Percentiles rank a stretch among this genome's conserved stretches.
Conservation (phyloP, 768 basidiomycete genomes). For the Phylloporus arenicola region DNA sequence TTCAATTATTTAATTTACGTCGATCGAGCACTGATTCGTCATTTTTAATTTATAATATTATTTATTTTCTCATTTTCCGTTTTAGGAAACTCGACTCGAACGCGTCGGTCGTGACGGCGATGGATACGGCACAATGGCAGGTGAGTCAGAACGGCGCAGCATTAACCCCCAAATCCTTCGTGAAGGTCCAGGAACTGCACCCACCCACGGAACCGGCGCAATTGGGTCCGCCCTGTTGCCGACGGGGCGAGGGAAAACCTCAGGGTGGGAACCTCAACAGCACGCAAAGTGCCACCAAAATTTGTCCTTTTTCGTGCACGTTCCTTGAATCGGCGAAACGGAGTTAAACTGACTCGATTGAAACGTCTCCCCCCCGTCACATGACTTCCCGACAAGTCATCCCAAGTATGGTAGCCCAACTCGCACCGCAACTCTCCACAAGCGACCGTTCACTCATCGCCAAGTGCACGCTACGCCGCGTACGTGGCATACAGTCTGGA, state of each 20-base stretch:
- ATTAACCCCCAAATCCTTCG: conserved; percentile 18
- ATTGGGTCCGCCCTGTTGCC: neutral
- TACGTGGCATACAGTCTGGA: conserved; percentile 34
- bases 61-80: conserved; percentile 1
- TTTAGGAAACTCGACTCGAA: conserved; percentile 1
- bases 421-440: conserved; percentile 45
- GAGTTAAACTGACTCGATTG: conserved; percentile 12
- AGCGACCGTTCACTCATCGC: conserved; percentile 49
- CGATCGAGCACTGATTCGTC: conserved; percentile 27
- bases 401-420: conserved; percentile 34
- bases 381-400: neutral
- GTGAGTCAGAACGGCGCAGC: conserved; percentile 21
- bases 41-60: conserved; percentile 12
- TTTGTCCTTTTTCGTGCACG: conserved; percentile 13
- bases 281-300: neutral
- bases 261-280: conserved; percentile 7
- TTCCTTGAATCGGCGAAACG: conserved; percentile 16
- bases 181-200: conserved; percentile 21
- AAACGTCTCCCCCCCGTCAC: neutral
- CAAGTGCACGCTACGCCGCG: conserved; percentile 41
- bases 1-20: conserved; percentile 34
- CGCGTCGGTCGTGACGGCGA: conserved; percentile 9
- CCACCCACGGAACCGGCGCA: conserved; percentile 25
- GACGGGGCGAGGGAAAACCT: neutral
- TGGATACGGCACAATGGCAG: neutral